Evolutionary conservation across 2,329 filamentous ascomycete species (phyloP), one percentile per base, ranked within the genome.

Genomic region (Nothophaeocryptopus gaeumannii): DNA sequence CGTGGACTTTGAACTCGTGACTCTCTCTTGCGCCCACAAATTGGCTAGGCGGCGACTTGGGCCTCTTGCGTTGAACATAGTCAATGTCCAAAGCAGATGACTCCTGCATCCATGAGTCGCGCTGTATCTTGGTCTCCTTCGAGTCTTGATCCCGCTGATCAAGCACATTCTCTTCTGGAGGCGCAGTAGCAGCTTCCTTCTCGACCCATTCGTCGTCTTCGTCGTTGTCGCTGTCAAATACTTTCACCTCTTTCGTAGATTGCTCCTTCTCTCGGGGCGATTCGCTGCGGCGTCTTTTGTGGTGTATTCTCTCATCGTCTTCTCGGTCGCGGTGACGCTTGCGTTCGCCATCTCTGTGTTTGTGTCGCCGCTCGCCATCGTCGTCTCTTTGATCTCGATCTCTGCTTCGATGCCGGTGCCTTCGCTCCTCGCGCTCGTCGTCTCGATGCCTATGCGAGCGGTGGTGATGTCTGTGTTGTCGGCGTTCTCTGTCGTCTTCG

Each of bases 101-200:
- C 0, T 86, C 86, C 52, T 90, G 85, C 93, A 99, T 99, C 91
- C 95, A 99, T 0, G 86, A 82, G 68, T 97, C 93, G 56, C 95
- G 82, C 58, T 84, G 79, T 30, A 84, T 62, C 1, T 70, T 51
- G 64, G 69, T 58, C 54, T 61, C 55, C 13, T 64, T 63, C 14
- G 68, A 58, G 46, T 70, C 63, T 46, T 71, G 66, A 11, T 72
- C 63, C 51, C 70, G 66, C 31, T 70, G 63, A 46, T 76, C 74
- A n/a, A 75, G 57, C 5, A 68, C 64, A n/a, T 72, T 67, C 37
- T 74, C 72, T n/a, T 67, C 63, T 11, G 72, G 67, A 35, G 66
- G 65, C 7, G 70, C 69, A 47, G 63, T 67, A 36, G 63, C 73
- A 60, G 63, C 58, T 40, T 71, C 76, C 61, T 71, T 79, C 58